A percentile compares a stretch with the other conserved stretches of the same genome.
Evolutionary conservation across 1,139 yeast species (phyloP).

Genomic region (Kodamaea anthophila): DNA sequence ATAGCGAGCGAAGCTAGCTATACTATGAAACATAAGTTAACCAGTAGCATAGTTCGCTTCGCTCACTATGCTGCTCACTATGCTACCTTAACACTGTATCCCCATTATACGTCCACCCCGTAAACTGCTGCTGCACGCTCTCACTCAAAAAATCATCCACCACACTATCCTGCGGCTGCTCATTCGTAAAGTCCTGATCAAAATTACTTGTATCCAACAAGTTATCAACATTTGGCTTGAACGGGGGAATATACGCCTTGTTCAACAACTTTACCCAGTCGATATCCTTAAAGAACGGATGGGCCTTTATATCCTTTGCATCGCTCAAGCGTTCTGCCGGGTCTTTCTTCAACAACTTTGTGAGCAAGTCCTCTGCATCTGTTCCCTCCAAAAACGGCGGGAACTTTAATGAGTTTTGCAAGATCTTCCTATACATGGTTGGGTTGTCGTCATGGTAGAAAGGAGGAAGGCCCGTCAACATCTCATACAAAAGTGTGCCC

Average conservation of each 20-base stretch:
- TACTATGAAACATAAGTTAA: no score
- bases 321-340: conserved; percentile 78
- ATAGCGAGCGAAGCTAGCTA: no score
- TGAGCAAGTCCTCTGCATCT: conserved; percentile 79
- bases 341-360: conserved; percentile 75
- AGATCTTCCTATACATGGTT: conserved; percentile 87
- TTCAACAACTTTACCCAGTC: conserved; percentile 83
- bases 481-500: conserved; percentile 87
- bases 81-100: conserved; percentile 22
- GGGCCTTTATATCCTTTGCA: conserved; percentile 77
- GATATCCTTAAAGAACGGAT: conserved; percentile 82
- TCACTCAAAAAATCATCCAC: conserved; percentile 87
- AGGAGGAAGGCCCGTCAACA: conserved; percentile 88
- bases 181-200: conserved; percentile 88
- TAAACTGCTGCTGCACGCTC: conserved; percentile 92
- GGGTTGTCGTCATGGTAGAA: conserved; percentile 94
- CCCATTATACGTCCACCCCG: conserved; percentile 97
- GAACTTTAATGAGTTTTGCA: conserved; percentile 82
- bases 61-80: no score
- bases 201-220: conserved; percentile 89
- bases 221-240: conserved; percentile 84
- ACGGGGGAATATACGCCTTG: conserved; percentile 93
- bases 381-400: conserved; percentile 78
- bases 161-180: conserved; percentile 91
- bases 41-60: no score